These are phyloP conservation scores for Erodium maritimum DNA, from an alignment of 345 rosid species.

Conservation along the genomic window DNA sequence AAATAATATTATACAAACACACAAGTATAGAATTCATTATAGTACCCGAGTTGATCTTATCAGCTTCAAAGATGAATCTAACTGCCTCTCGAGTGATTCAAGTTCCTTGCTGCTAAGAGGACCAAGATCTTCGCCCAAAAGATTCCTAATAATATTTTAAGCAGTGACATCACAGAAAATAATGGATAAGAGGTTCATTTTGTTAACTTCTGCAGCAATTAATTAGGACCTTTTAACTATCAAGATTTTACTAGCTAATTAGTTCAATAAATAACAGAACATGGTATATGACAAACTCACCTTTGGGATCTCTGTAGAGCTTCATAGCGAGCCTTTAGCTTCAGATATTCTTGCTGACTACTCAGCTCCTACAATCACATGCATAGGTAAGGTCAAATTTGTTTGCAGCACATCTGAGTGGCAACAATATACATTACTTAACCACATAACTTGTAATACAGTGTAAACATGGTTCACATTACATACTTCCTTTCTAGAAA, in stretches of 20 bases:
- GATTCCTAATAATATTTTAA: conserved; percentile 36
- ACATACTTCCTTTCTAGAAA: too few relatives aligned
- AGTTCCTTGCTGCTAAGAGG: conserved; percentile 80
- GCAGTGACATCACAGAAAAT: too few relatives aligned
- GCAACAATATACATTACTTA: too few relatives aligned
- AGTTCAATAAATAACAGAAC: too few relatives aligned
- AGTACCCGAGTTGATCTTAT: conserved; percentile 79
- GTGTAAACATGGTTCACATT: too few relatives aligned
- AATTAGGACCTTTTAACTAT: background rate
- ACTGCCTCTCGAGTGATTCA: conserved; percentile 90
- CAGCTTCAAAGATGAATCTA: conserved; percentile 76
- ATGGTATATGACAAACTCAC: conserved; percentile 10
- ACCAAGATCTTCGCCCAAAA: conserved; percentile 88
- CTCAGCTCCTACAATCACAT: conserved; percentile 49
- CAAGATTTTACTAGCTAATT: too few relatives aligned
- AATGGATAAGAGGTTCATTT: background rate
- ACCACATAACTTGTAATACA: too few relatives aligned
- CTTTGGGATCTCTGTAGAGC: conserved; percentile 77
- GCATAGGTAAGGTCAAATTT: too few relatives aligned
- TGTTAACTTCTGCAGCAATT: background rate
- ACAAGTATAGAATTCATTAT: too few relatives aligned
- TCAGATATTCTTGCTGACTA: conserved; percentile 89
- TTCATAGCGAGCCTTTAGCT: conserved; percentile 85
- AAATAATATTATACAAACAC: too few relatives aligned
- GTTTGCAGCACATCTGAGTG: too few relatives aligned